Evolutionary conservation across 345 rosid species (phyloP).

Genomic region (Nephelium lappaceum): DNA sequence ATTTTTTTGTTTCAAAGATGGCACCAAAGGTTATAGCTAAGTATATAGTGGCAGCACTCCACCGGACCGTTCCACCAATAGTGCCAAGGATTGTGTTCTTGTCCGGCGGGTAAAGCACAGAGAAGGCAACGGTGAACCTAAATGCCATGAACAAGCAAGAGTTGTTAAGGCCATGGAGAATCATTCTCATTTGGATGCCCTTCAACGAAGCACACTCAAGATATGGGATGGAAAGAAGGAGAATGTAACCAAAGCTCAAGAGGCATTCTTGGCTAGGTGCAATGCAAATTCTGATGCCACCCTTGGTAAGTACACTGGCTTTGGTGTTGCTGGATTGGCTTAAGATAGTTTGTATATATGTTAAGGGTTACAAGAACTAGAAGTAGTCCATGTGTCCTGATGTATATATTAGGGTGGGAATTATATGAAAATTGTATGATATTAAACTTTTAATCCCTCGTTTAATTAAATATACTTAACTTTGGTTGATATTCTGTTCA

Average conservation of each 20-base stretch:
- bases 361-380: too few relatives aligned
- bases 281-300: constrained; percentile 86
- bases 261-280: constrained; percentile 73
- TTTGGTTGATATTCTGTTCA: too few relatives aligned
- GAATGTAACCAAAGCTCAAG: constrained; percentile 75
- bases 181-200: constrained; percentile 93
- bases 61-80: constrained; percentile 82
- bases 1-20: constrained; percentile 35
- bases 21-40: constrained; percentile 70
- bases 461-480: too few relatives aligned
- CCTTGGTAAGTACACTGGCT: constrained; percentile 70
- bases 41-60: constrained; percentile 69
- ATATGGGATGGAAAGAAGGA: constrained; percentile 87
- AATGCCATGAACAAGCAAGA: constrained; percentile 87
- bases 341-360: constrained; percentile 51
- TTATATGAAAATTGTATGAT: too few relatives aligned
- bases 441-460: too few relatives aligned
- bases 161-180: constrained; percentile 82
- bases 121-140: constrained; percentile 76
- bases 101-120: constrained; percentile 92
- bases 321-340: constrained; percentile 60
- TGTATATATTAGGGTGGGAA: too few relatives aligned
- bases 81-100: constrained; percentile 89
- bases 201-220: constrained; percentile 90
- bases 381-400: too few relatives aligned